Conservation (phyloP, 495 filamentous ascomycete species). For the Hypoxylon lienhwacheense region DNA sequence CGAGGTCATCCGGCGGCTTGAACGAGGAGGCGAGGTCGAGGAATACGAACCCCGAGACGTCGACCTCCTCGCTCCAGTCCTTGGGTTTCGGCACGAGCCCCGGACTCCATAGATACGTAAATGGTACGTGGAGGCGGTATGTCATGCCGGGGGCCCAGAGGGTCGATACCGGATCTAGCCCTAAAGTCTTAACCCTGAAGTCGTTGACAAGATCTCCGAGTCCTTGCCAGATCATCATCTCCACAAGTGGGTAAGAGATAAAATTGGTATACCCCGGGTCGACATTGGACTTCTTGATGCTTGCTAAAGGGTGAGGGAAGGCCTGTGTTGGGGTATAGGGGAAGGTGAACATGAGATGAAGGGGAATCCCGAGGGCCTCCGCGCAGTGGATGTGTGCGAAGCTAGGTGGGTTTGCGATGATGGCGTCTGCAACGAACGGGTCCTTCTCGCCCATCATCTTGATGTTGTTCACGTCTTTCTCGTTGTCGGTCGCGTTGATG, state of each 20-base stretch:
- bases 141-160: slow-evolving; percentile 68
- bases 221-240: slow-evolving; percentile 68
- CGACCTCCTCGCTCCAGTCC: slow-evolving; percentile 65
- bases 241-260: slow-evolving; percentile 70
- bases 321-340: slow-evolving; percentile 65
- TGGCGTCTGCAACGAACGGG: slow-evolving; percentile 71
- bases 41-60: slow-evolving; percentile 67
- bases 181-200: slow-evolving; percentile 62
- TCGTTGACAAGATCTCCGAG: slow-evolving; percentile 67
- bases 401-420: slow-evolving; percentile 68
- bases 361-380: slow-evolving; percentile 63
- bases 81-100: slow-evolving; percentile 65
- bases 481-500: slow-evolving; percentile 58
- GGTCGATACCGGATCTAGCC: slow-evolving; percentile 62
- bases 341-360: slow-evolving; percentile 68
- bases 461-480: slow-evolving; percentile 52
- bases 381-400: slow-evolving; percentile 70
- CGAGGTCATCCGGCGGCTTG: slow-evolving; percentile 56
- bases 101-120: slow-evolving; percentile 69
- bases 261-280: slow-evolving; percentile 65
- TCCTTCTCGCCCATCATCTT: slow-evolving; percentile 56
- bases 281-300: slow-evolving; percentile 62
- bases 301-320: slow-evolving; percentile 72
- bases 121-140: slow-evolving; percentile 62
- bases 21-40: slow-evolving; percentile 63